Evolutionary conservation across 2,329 filamentous ascomycete genomes (phyloP).

Genomic region (Clonostachys byssicola): DNA sequence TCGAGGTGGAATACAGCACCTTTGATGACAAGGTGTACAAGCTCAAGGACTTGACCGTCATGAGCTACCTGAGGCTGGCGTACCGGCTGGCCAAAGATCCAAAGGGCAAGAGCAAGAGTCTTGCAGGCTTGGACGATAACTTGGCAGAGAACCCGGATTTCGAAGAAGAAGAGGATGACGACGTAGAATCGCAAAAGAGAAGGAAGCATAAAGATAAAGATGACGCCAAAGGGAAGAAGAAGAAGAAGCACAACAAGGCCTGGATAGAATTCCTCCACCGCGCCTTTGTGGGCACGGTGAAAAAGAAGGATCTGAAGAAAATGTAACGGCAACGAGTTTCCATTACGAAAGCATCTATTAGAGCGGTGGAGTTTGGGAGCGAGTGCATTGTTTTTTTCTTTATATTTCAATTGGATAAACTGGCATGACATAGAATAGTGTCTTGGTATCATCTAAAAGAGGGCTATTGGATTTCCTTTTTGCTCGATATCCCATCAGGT

Average conservation of each 20-base stretch:
- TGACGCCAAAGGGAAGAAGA: conserved; percentile 38
- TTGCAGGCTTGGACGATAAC: conserved; percentile 11
- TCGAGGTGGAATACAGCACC: conserved; percentile 83
- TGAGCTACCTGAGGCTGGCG: conserved; percentile 75
- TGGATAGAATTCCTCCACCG: conserved; percentile 77
- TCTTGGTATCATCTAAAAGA: too few relatives aligned
- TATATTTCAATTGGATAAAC: too few relatives aligned
- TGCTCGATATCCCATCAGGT: too few relatives aligned
- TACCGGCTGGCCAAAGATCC: conserved; percentile 53
- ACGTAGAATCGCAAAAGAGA: conserved; percentile 39
- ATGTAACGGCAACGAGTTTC: conserved; percentile 15
- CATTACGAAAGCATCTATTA: neutral
- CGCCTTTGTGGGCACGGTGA: conserved; percentile 74
- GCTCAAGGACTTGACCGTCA: conserved; percentile 78
- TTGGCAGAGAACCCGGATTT: conserved; percentile 12
- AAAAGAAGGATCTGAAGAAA: conserved; percentile 59
- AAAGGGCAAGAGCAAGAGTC: conserved; percentile 11
- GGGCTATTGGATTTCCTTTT: too few relatives aligned
- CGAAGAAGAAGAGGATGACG: neutral
- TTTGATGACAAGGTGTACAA: conserved; percentile 71
- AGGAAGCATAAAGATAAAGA: conserved; percentile 26
- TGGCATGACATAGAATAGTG: too few relatives aligned
- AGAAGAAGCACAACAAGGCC: conserved; percentile 55
- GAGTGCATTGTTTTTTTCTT: too few relatives aligned
- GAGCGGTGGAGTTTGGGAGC: too few relatives aligned